Conservation (phyloP, 2,329 filamentous ascomycete genomes). For the Talaromyces sp. region DNA sequence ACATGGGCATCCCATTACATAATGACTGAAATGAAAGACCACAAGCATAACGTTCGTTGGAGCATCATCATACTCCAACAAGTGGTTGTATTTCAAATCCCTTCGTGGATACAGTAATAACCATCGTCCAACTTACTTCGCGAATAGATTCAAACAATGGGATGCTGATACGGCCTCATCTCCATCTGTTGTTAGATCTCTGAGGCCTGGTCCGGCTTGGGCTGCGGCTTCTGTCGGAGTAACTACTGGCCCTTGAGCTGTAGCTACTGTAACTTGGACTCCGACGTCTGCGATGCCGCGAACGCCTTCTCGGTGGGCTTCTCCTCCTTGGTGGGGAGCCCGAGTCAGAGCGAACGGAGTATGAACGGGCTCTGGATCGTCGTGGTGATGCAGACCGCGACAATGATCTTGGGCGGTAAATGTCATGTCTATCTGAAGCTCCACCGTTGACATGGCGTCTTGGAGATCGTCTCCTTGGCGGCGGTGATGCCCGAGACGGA, state of each 20-base stretch:
- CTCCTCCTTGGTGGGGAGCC: conserved; percentile 38
- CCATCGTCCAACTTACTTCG: neutral
- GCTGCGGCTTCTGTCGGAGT: conserved; percentile 49
- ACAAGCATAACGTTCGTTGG: neutral
- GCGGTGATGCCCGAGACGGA: conserved; percentile 24
- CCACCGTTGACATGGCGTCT: conserved; percentile 37
- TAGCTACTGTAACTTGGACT: conserved; percentile 61
- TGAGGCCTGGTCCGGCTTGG: conserved; percentile 25
- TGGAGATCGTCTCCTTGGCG: conserved; percentile 30
- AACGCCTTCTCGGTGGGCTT: conserved; percentile 29
- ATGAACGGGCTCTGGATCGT: conserved; percentile 35
- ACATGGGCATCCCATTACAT: neutral
- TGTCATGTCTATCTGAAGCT: conserved; percentile 45
- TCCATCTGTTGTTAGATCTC: conserved; percentile 6
- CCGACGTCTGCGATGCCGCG: conserved; percentile 44
- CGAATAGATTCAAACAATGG: neutral
- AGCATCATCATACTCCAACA: neutral
- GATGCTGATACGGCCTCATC: neutral
- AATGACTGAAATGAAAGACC: neutral
- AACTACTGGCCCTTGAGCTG: conserved; percentile 55
- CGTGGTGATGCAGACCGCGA: conserved; percentile 45
- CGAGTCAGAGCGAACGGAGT: conserved; percentile 37
- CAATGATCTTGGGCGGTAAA: conserved; percentile 58
- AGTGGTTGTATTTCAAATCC: neutral
- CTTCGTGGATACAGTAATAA: neutral